Evolutionary conservation across 2,329 filamentous ascomycete genomes (phyloP).

Genomic region (Cladophialophora exuberans): DNA sequence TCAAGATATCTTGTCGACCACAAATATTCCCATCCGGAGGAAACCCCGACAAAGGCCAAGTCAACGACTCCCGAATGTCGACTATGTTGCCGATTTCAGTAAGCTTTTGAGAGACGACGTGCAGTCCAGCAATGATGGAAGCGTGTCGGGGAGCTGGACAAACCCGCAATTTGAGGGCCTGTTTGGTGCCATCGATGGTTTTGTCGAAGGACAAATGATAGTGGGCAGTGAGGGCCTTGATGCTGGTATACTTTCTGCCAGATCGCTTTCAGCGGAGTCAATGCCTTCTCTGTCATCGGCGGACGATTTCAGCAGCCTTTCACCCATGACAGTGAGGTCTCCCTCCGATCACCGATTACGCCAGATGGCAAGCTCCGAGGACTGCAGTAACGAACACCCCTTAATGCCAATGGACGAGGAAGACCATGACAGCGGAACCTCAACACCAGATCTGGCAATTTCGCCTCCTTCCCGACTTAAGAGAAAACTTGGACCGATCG

Average conservation of each 20-base stretch:
- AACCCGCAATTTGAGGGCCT: conserved; percentile 58
- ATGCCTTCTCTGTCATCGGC: conserved; percentile 57
- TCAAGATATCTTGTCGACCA: conserved; percentile 56
- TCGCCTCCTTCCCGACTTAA: conserved; percentile 35
- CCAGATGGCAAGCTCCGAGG: conserved; percentile 56
- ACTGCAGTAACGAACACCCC: conserved; percentile 62
- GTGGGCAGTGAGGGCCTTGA: conserved; percentile 48
- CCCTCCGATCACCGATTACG: conserved; percentile 48
- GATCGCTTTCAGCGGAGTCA: conserved; percentile 62
- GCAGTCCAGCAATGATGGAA: conserved; percentile 53
- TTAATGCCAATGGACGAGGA: conserved; percentile 48
- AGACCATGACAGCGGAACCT: conserved; percentile 29
- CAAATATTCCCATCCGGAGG: conserved; percentile 59
- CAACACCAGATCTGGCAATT: conserved; percentile 18
- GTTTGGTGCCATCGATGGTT: conserved; percentile 57
- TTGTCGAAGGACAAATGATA: conserved; percentile 43
- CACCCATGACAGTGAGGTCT: conserved; percentile 43
- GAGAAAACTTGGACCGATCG: conserved; percentile 23
- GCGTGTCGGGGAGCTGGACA: conserved; percentile 42
- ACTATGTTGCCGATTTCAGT: conserved; percentile 55
- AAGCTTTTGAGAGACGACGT: conserved; percentile 59
- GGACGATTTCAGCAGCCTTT: conserved; percentile 52
- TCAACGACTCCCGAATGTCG: conserved; percentile 44
- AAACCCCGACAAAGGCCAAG: conserved; percentile 44
- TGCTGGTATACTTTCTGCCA: conserved; percentile 47